Base-by-base conservation (phyloP, 257 asterid genomes). In the Mitragyna speciosa region DNA sequence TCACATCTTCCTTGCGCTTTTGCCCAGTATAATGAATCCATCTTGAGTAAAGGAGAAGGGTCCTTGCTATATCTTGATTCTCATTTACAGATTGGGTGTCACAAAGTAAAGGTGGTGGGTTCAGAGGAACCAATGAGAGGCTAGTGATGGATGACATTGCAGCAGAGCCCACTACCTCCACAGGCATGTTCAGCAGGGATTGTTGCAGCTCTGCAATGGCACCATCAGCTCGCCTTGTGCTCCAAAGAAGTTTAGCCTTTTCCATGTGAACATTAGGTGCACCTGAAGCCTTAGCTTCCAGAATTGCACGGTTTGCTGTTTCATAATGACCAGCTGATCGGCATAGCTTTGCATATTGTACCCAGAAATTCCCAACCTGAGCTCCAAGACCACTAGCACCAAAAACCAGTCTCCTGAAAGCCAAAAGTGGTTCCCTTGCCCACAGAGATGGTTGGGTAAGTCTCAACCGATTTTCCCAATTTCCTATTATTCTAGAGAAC, bases 181-280 rank as follows among this genome's bases (percentile, higher is more conserved):
- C 41, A 51, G 98, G 97, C 97, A 93, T 90, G 88, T 91, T 88
- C 76, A 95, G 90, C 86, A 95, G 97, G 74, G 98, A 87, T 77
- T 95, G 99, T 79, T 93, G 99, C 85, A 95, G 93, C 89, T 95
- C 99, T 16, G 98, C 97, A 73, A 95, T 95, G 87, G 98, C 99
- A 75, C 97, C 97, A 87, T 95, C 98, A 84, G 97, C 88, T 72
- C 94, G 88, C 75, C 92, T 91, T 41, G 97, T 95, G 96, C 90
- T 91, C 99, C 99, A 95, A 7, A 93, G 90, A 88, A 95, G 98
- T 90, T 95, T 95, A 80, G 99, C 99, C 84, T 92, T 95, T 89
- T 95, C 99, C 84, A 92, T 89, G 89, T 95, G 91, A 88, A 92
- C 96, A 87, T 90, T 88, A 81, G 91, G 93, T 63, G 96, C 99